These are phyloP conservation scores for Auricularia sp. DNA, from an alignment of 768 basidiomycete genomes.

Conservation along the genomic window DNA sequence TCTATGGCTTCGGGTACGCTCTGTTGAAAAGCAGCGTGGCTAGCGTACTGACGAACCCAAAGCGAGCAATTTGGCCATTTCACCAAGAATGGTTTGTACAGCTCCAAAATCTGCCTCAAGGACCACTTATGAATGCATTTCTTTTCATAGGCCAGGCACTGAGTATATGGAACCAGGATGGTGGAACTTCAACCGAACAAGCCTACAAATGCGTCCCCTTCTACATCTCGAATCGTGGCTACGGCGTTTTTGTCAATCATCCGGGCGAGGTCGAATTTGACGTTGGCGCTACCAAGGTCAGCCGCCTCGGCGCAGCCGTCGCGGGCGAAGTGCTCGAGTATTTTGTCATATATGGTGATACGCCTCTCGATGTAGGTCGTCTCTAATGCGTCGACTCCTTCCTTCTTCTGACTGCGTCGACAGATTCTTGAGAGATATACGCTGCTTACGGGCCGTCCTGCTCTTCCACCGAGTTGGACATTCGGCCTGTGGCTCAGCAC, in stretches of 20 bases:
- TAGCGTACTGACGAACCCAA: not conserved
- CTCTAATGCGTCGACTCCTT: not conserved
- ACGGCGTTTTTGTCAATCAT: slow-evolving; percentile 70
- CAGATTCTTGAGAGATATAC: slow-evolving; percentile 53
- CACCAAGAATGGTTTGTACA: slow-evolving; percentile 26
- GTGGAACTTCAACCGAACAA: slow-evolving; percentile 14
- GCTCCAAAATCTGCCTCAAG: not conserved
- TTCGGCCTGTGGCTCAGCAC: slow-evolving; percentile 74
- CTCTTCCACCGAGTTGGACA: slow-evolving; percentile 60
- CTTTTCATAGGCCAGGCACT: slow-evolving; percentile 7
- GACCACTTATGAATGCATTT: not conserved
- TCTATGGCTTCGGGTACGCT: slow-evolving; percentile 24
- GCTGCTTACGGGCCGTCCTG: slow-evolving; percentile 52
- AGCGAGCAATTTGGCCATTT: slow-evolving; percentile 26
- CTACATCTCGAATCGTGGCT: slow-evolving; percentile 59
- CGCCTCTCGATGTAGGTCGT: slow-evolving; percentile 45
- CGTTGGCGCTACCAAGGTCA: slow-evolving; percentile 35
- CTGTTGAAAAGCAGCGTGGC: not conserved
- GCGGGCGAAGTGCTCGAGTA: slow-evolving; percentile 57
- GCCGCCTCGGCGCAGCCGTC: slow-evolving; percentile 54
- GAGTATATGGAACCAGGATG: slow-evolving; percentile 25
- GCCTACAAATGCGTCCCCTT: slow-evolving; percentile 60
- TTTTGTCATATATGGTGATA: slow-evolving; percentile 60
- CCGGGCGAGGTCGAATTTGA: slow-evolving; percentile 60
- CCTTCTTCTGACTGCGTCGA: slow-evolving; percentile 19